Conservation (phyloP, 805 yeast genomes). For the Suhomyces prunicola region DNA sequence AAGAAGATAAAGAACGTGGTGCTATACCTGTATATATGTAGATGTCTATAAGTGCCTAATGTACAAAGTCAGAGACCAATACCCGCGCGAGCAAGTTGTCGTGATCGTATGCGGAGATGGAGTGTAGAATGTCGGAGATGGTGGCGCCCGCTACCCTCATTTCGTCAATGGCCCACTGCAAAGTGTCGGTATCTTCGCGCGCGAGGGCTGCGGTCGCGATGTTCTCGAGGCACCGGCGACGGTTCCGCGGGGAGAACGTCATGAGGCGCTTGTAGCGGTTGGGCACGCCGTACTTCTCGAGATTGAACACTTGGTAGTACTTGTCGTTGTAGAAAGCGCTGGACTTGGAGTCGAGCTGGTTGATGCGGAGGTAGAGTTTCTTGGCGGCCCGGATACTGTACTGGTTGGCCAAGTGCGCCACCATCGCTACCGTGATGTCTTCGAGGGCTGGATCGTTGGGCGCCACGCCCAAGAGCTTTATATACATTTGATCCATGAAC, state of each 20-base stretch:
- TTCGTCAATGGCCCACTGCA: conserved; percentile 32
- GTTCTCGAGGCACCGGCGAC: conserved; percentile 17
- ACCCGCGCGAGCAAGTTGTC: neutral
- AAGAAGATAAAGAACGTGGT: conserved; percentile 19
- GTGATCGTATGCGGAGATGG: neutral
- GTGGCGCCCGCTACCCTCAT: conserved; percentile 26
- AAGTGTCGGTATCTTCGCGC: conserved; percentile 19
- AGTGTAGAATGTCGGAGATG: conserved; percentile 13
- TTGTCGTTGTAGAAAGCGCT: neutral
- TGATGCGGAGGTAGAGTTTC: conserved; percentile 13
- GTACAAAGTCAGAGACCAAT: neutral
- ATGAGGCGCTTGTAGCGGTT: conserved; percentile 15
- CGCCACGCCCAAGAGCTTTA: conserved; percentile 9
- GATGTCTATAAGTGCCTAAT: conserved; percentile 6
- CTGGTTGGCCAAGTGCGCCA: conserved; percentile 15
- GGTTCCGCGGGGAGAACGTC: conserved; percentile 10
- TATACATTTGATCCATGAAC: conserved; percentile 10
- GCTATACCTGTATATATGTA: conserved; percentile 5
- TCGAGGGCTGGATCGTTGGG: conserved; percentile 12
- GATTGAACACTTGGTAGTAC: conserved; percentile 8
- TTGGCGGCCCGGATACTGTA: conserved; percentile 20
- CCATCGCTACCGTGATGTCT: conserved; percentile 16
- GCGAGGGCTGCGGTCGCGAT: conserved; percentile 22
- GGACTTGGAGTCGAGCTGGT: conserved; percentile 5
- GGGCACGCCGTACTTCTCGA: conserved; percentile 20